These are phyloP conservation scores for Clonostachys rhizophaga DNA, from an alignment of 2,329 filamentous ascomycete species.

Conservation along the genomic window DNA sequence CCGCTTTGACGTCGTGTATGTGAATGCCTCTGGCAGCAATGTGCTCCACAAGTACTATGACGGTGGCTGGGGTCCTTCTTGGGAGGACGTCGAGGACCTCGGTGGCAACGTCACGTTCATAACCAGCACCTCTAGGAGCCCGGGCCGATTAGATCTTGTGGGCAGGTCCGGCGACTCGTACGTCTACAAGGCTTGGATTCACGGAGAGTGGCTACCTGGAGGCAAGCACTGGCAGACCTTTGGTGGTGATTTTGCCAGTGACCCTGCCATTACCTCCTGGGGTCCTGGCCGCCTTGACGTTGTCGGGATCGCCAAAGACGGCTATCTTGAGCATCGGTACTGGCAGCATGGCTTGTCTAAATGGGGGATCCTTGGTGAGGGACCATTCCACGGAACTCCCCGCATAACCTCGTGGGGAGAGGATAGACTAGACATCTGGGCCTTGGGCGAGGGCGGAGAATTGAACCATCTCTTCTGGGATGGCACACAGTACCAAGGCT, in stretches of 20 bases:
- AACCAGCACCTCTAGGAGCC: not conserved
- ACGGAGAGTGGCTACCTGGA: not conserved
- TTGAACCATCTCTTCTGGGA: conserved; percentile 4
- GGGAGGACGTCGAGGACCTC: conserved; percentile 1
- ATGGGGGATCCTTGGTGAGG: not conserved
- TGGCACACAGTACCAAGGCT: conserved; percentile 1
- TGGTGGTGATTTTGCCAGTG: not conserved
- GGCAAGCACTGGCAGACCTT: not conserved
- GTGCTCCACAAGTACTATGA: conserved; percentile 1
- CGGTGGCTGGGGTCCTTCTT: conserved; percentile 2
- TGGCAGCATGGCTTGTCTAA: not conserved
- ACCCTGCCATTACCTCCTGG: not conserved
- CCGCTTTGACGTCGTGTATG: not conserved
- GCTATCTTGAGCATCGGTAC: not conserved
- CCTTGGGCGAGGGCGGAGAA: not conserved
- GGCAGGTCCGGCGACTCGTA: not conserved
- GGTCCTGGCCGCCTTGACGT: not conserved
- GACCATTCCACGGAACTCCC: not conserved
- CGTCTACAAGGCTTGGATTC: not conserved
- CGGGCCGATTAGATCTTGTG: not conserved
- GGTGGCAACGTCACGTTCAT: conserved; percentile 1
- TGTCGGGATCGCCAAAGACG: not conserved
- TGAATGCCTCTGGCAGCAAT: not conserved
- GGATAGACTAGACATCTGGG: conserved; percentile 1
- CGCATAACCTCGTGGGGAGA: conserved; percentile 1